Conservation (phyloP, 345 rosid species). For the Eucalyptus cladocalyx region DNA sequence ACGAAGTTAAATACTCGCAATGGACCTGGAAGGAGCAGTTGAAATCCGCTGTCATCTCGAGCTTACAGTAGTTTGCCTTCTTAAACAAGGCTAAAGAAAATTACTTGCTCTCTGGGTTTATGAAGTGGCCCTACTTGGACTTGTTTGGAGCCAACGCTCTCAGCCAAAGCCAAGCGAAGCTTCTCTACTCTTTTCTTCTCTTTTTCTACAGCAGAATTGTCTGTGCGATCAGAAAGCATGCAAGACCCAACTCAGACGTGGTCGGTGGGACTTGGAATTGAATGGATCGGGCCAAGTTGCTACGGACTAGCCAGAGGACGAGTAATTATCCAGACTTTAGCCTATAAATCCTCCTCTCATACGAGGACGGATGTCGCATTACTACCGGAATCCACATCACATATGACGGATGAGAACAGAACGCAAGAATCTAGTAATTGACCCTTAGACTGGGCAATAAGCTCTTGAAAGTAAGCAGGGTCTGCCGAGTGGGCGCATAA, state of each 20-base stretch:
- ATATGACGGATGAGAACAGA: not conserved
- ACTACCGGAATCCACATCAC: not conserved
- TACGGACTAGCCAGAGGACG: no score
- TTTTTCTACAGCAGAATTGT: not conserved
- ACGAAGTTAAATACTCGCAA: not conserved
- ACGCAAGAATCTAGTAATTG: not conserved
- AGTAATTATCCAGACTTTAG: not conserved
- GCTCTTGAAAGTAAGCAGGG: not conserved
- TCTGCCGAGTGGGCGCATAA: not conserved
- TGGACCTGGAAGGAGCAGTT: not conserved
- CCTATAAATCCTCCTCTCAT: not conserved
- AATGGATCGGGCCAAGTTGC: not conserved
- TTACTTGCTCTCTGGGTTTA: not conserved
- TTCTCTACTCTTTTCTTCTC: not conserved
- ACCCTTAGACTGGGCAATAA: rapidly evolving
- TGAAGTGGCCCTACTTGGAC: not conserved
- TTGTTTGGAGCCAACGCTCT: not conserved
- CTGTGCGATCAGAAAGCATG: not conserved
- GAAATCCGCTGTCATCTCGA: not conserved
- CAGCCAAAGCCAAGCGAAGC: not conserved
- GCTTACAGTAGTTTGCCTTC: not conserved
- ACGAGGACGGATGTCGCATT: not conserved
- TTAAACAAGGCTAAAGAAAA: not conserved
- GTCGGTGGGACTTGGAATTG: not conserved
- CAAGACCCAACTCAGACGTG: not conserved